Evolutionary conservation across 2,329 filamentous ascomycete genomes (phyloP).

Genomic region (Penicillium frequentans): DNA sequence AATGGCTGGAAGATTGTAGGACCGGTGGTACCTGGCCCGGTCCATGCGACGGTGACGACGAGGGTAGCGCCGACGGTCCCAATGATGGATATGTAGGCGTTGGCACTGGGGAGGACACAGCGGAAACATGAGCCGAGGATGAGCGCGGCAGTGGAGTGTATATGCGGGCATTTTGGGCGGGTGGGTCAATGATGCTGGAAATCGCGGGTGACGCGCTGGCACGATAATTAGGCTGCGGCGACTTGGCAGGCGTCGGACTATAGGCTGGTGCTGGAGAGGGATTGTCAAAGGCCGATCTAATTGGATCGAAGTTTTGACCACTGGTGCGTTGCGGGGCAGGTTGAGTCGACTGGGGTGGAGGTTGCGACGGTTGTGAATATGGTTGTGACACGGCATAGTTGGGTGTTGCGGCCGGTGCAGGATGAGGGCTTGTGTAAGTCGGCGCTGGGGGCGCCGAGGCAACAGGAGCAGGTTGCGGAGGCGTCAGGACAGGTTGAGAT

Average conservation of each 20-base stretch:
- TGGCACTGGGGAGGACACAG: conserved; percentile 27
- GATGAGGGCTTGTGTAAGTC: conserved; percentile 36
- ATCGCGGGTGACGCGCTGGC: conserved; percentile 92
- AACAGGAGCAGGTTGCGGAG: conserved; percentile 6
- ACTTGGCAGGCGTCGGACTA: conserved; percentile 49
- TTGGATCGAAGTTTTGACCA: conserved; percentile 86
- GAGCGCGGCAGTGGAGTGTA: conserved; percentile 29
- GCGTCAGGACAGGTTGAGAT: conserved; percentile 15
- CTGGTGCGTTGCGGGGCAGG: conserved; percentile 58
- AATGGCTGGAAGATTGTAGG: conserved; percentile 13
- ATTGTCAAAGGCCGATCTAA: conserved; percentile 66
- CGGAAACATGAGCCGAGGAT: conserved; percentile 28
- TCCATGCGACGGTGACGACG: conserved; percentile 24
- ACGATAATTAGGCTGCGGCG: conserved; percentile 56
- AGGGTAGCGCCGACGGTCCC: conserved; percentile 24
- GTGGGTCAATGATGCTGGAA: conserved; percentile 80
- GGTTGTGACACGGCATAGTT: conserved; percentile 52
- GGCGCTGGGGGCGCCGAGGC: conserved; percentile 5
- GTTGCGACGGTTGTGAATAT: conserved; percentile 45
- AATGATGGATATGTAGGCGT: conserved; percentile 24
- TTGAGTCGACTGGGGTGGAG: conserved; percentile 46
- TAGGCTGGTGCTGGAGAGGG: conserved; percentile 40
- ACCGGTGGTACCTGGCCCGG: conserved; percentile 17
- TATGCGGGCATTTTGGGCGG: conserved; percentile 32
- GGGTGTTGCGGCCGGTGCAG: conserved; percentile 41